A percentile compares a stretch with the other conserved stretches of the same genome.
Evolutionary conservation across 176 grass and related monocot genomes (phyloP).

Genomic region (Avena eriantha): DNA sequence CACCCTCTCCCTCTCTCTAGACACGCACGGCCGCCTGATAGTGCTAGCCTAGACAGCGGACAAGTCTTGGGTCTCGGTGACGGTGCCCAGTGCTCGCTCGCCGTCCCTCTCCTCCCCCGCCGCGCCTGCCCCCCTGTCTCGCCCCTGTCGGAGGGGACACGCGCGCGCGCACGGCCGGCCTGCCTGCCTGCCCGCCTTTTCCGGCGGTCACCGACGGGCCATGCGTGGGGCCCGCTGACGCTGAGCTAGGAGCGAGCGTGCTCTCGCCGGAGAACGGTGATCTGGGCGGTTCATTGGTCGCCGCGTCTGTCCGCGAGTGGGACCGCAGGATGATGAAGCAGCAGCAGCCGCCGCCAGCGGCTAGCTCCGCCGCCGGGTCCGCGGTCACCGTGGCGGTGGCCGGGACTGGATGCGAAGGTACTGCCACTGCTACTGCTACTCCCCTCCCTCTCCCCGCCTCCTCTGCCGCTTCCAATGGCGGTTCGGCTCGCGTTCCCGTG

Average conservation of each 20-base stretch:
- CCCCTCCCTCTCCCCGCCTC: neutral
- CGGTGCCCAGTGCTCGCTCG: slow-evolving; percentile 17
- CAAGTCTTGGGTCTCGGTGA: slow-evolving; percentile 41
- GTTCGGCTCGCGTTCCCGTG: neutral
- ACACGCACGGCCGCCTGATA: neutral
- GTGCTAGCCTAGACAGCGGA: slow-evolving; percentile 20
- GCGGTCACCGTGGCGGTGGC: neutral
- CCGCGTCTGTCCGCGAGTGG: neutral
- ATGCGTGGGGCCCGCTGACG: slow-evolving; percentile 38
- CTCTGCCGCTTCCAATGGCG: neutral
- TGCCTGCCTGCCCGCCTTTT: neutral
- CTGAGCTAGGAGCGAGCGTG: neutral
- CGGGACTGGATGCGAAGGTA: slow-evolving; percentile 48
- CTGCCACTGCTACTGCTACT: neutral
- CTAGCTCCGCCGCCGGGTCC: neutral
- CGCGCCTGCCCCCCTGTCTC: slow-evolving; percentile 49
- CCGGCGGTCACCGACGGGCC: slow-evolving; percentile 30
- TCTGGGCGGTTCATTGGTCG: neutral
- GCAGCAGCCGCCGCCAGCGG: slow-evolving; percentile 14
- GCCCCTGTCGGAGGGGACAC: slow-evolving; percentile 55
- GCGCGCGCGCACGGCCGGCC: neutral
- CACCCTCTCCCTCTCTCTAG: too few species aligned
- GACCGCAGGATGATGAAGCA: slow-evolving; percentile 27
- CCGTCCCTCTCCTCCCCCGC: slow-evolving; percentile 1
- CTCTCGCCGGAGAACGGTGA: slow-evolving; percentile 33